Evolutionary conservation across 2,329 filamentous ascomycete species (phyloP), one percentile per base, ranked within the genome.

Genomic region (Phaeoacremonium minimum): DNA sequence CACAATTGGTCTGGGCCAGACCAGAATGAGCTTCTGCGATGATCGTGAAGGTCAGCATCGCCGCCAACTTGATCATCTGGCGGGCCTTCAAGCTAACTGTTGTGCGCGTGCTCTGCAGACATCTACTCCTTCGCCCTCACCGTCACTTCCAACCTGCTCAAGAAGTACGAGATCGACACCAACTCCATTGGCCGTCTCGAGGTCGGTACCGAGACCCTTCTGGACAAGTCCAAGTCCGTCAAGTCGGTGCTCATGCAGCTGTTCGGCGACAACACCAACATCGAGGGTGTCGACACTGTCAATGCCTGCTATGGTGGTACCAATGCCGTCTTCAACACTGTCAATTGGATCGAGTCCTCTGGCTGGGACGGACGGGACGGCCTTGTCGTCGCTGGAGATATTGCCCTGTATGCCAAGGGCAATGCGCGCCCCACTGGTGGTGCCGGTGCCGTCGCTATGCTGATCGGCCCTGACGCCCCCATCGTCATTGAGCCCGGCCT

Each of bases 161-260:
- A 78, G 64, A 91, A 91, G 64, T 90, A 91, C 76, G 80, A 82
- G 55, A 81, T 93, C 65, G 85, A 93, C 64, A 66, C 79, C 56
- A 82, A 83, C 64, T 80, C 80, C 45, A 80, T 91, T 58, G 86
- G 86, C 49, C 83, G 85, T 53, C 73, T 91, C 55, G 86, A 91
- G 69, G 86, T 91, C 54, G 86, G 86, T 55, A 91, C 86, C 37
- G 86, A 91, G 75, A 91, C 86, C 46, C 71, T 91, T 38, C 71
- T 91, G 56, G 86, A 91, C 76, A 91, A 91, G 73, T 90, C 86
- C 60, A 91, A 91, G 75, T 90, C 86, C 31, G 86, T 90, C 69
- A 91, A 91, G 77, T 84, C 85, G 18, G 85, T 91, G 44, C 69
- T 91, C 47, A 91, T 91, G 86, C 86, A 90, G 71, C 74, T 91